A percentile compares a stretch with the other conserved stretches of the same genome.
Conservation (phyloP, 768 basidiomycete genomes). For the Rickenella mellea region DNA sequence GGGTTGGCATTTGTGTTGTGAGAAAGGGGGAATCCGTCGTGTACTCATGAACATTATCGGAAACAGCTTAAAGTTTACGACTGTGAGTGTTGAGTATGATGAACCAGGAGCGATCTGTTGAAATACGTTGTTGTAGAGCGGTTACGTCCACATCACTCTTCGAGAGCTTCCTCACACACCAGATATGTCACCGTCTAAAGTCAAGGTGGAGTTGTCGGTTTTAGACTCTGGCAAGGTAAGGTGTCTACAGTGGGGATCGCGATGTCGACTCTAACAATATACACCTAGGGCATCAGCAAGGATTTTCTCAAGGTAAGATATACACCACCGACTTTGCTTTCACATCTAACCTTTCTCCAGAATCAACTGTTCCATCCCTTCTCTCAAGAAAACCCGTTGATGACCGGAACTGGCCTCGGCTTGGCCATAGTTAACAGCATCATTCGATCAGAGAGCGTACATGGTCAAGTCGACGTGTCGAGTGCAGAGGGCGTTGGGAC, state of each 20-base stretch:
- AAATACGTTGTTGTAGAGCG: conserved; percentile 40
- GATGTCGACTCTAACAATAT: conserved; percentile 4
- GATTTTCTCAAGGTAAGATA: conserved; percentile 72
- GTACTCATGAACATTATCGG: conserved; percentile 93
- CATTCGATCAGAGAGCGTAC: conserved; percentile 73
- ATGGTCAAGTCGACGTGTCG: conserved; percentile 90
- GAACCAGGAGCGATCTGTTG: conserved; percentile 1
- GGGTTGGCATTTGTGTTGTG: conserved; percentile 84
- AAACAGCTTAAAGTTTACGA: conserved; percentile 89
- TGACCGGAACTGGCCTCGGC: conserved; percentile 88
- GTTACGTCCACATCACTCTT: conserved; percentile 79
- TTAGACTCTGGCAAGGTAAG: conserved; percentile 82
- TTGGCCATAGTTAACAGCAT: conserved; percentile 94
- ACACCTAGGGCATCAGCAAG: conserved; percentile 74
- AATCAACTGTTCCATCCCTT: conserved; percentile 96
- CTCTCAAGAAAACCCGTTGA: conserved; percentile 91
- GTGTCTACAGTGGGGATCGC: neutral
- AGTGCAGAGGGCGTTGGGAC: conserved; percentile 87
- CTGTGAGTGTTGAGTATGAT: conserved; percentile 30
- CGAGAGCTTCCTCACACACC: conserved; percentile 57
- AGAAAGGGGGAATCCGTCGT: conserved; percentile 86
- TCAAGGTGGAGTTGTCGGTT: conserved; percentile 77
- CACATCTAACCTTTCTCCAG: conserved; percentile 25
- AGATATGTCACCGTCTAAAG: conserved; percentile 43
- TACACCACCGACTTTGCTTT: neutral